Evolutionary conservation across 441 rosid species (phyloP).

Genomic region (Monsonia emarginata): DNA sequence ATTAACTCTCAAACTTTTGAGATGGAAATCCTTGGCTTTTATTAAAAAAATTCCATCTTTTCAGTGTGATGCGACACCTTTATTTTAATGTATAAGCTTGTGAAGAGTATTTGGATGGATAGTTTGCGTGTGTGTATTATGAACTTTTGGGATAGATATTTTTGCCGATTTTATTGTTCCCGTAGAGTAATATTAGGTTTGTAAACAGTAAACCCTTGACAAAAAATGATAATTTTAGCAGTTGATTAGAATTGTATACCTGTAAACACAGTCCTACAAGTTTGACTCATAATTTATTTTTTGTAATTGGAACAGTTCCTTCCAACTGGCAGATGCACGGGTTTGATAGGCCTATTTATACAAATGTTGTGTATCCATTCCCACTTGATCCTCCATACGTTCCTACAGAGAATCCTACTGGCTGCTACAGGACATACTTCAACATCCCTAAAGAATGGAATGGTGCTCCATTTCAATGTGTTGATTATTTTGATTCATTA

Average conservation of each 20-base stretch:
- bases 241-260: neutral
- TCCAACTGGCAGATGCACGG: slow-evolving; percentile 98
- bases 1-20: neutral
- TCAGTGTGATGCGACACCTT: neutral
- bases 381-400: slow-evolving; percentile 70
- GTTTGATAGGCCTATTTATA: slow-evolving; percentile 84
- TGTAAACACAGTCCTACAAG: neutral
- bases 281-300: slow-evolving; percentile 13
- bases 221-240: neutral
- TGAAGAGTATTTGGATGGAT: neutral
- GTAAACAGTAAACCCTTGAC: neutral
- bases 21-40: neutral
- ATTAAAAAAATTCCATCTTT: neutral
- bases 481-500: slow-evolving; percentile 11
- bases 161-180: neutral
- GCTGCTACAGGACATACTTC: slow-evolving; percentile 86
- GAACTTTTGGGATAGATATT: neutral
- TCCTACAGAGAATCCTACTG: slow-evolving; percentile 81
- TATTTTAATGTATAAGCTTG: neutral
- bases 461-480: slow-evolving; percentile 32
- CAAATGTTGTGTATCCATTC: slow-evolving; percentile 74
- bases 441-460: slow-evolving; percentile 79
- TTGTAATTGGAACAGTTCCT: slow-evolving; percentile 62
- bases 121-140: neutral
- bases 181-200: neutral